Percentiles rank a stretch among this genome's conserved stretches.
Evolutionary conservation across 371 early-diverging fungal species (phyloP).

Genomic region (Lichtheimia ramosa): DNA sequence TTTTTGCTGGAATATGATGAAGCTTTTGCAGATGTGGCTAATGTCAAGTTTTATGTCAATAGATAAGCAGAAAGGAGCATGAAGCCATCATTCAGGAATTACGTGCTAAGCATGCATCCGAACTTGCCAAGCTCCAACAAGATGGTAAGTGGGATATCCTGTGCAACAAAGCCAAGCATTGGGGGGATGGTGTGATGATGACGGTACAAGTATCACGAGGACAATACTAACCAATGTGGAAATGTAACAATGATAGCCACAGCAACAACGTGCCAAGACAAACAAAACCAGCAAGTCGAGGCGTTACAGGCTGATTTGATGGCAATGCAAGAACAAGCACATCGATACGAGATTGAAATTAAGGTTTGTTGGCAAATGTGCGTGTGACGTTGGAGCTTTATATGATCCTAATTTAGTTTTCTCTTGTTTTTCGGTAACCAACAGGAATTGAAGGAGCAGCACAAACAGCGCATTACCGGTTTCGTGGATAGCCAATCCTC

Average conservation of each 20-base stretch:
- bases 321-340: not conserved
- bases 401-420: too few relatives aligned
- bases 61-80: conserved; percentile 1
- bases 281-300: not conserved
- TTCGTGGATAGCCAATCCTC: conserved; percentile 3
- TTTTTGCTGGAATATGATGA: too few relatives aligned
- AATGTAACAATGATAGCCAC: not conserved
- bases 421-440: not conserved
- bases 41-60: too few relatives aligned
- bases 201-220: not conserved
- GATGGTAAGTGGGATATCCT: not conserved
- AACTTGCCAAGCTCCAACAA: not conserved
- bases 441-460: conserved; percentile 1
- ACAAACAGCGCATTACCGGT: conserved; percentile 3
- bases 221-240: not conserved
- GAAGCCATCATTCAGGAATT: conserved; percentile 6
- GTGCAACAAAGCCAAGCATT: not conserved
- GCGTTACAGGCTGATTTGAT: not conserved
- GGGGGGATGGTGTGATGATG: not conserved
- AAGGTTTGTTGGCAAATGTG: conserved; percentile 1
- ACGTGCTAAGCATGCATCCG: not conserved
- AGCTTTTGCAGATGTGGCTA: not conserved
- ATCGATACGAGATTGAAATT: not conserved
- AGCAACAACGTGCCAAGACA: conserved; percentile 1
- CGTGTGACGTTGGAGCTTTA: too few relatives aligned